These are phyloP conservation scores for Diaporthe amygdali DNA, from an alignment of 2,329 filamentous ascomycete genomes.

Conservation along the genomic window DNA sequence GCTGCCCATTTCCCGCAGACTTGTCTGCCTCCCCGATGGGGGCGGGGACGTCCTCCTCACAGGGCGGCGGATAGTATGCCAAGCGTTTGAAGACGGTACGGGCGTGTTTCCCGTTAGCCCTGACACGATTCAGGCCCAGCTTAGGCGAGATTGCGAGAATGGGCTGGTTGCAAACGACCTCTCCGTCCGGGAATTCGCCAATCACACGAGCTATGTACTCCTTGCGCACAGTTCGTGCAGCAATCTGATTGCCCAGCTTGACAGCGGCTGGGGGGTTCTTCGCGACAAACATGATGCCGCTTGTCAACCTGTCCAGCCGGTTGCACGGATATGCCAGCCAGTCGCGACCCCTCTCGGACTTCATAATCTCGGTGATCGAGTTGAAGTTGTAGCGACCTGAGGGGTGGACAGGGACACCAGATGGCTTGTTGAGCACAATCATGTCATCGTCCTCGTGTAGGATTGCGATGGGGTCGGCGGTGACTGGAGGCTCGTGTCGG, in stretches of 20 bases:
- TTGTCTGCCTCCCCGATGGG: slow-evolving; percentile 28
- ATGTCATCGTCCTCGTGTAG: slow-evolving; percentile 92
- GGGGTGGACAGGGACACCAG: slow-evolving; percentile 92
- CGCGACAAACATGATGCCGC: slow-evolving; percentile 97
- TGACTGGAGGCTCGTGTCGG: slow-evolving; percentile 93
- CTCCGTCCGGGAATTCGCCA: slow-evolving; percentile 89
- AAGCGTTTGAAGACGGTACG: slow-evolving; percentile 89
- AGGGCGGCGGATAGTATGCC: slow-evolving; percentile 80
- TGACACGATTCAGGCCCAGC: slow-evolving; percentile 90
- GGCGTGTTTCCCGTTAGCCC: slow-evolving; percentile 89
- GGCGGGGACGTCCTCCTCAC: slow-evolving; percentile 29
- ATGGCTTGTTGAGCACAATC: slow-evolving; percentile 96
- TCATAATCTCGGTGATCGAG: slow-evolving; percentile 91
- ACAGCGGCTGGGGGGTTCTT: slow-evolving; percentile 85
- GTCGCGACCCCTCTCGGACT: slow-evolving; percentile 67
- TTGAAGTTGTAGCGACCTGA: slow-evolving; percentile 97
- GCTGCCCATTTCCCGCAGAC: slow-evolving; percentile 35
- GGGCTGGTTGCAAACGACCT: slow-evolving; percentile 90
- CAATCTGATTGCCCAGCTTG: slow-evolving; percentile 76
- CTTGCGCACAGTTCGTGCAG: slow-evolving; percentile 83
- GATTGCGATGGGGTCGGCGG: slow-evolving; percentile 76
- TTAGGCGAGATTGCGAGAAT: slow-evolving; percentile 95
- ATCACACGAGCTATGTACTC: slow-evolving; percentile 94
- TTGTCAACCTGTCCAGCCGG: slow-evolving; percentile 90
- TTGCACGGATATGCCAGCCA: slow-evolving; percentile 78